These are phyloP conservation scores for Vitis riparia DNA, from an alignment of 164 flowering plant species.

Conservation along the genomic window DNA sequence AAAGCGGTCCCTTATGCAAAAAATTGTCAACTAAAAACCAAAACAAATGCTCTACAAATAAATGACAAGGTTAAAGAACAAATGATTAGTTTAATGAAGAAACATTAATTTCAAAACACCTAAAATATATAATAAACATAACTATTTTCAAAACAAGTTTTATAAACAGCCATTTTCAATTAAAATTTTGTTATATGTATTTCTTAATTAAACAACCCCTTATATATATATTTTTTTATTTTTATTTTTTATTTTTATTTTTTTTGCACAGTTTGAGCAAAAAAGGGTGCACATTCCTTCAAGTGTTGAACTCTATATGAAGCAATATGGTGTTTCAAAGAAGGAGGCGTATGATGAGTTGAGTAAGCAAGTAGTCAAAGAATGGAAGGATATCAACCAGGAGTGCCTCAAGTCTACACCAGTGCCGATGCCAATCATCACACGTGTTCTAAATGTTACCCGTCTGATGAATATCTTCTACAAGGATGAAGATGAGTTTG, in stretches of 20 bases:
- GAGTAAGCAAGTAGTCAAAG: slow-evolving; percentile 1
- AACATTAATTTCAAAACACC: too few relatives aligned
- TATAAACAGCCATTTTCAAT: neutral
- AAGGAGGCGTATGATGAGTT: slow-evolving; percentile 11
- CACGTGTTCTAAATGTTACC: neutral
- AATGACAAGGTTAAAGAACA: too few relatives aligned
- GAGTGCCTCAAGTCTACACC: slow-evolving; percentile 6
- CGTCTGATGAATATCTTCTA: slow-evolving; percentile 1
- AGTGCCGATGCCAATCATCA: neutral
- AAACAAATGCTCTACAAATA: too few relatives aligned
- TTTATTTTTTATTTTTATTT: too few relatives aligned
- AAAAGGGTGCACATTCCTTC: slow-evolving; percentile 14
- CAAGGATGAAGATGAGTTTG: neutral
- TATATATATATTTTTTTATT: too few relatives aligned
- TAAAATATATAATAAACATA: too few relatives aligned
- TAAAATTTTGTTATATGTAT: too few relatives aligned
- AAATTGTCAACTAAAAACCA: too few relatives aligned
- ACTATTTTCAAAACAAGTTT: too few relatives aligned
- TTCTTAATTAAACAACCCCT: too few relatives aligned
- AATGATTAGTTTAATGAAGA: too few relatives aligned
- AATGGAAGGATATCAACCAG: slow-evolving; percentile 23
- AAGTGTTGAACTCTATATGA: slow-evolving; percentile 20
- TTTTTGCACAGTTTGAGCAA: slow-evolving; percentile 17
- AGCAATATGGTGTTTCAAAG: slow-evolving; percentile 18
- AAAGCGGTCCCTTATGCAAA: too few relatives aligned